phyloP scores from a whole-genome alignment of 441 rosid genomes.

The Oxalis stricta region DNA sequence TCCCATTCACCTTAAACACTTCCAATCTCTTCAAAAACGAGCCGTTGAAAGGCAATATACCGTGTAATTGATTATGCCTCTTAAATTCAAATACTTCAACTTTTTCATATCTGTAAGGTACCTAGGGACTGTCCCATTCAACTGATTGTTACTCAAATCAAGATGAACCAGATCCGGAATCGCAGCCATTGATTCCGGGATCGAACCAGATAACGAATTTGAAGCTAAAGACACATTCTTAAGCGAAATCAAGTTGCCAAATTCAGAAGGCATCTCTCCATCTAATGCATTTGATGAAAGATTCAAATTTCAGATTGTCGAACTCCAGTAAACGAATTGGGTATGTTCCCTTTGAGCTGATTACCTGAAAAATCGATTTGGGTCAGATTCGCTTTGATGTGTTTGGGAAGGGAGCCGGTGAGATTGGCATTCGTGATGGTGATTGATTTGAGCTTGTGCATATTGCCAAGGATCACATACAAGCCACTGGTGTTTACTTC shows the following conservation, averaged over 20 bases:
- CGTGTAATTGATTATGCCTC: constrained; percentile 54
- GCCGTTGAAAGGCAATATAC: constrained; percentile 72
- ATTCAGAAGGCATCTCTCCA: constrained; percentile 49
- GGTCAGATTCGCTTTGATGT: constrained; percentile 40
- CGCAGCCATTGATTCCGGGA: constrained; percentile 71
- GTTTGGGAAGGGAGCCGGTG: constrained; percentile 50
- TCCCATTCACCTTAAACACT: constrained; percentile 68
- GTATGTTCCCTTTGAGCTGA: constrained; percentile 50
- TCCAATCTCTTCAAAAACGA: constrained; percentile 45
- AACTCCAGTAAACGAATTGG: constrained; percentile 59
- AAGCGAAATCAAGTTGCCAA: constrained; percentile 61
- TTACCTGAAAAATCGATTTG: constrained; percentile 74
- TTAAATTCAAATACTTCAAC: constrained; percentile 60
- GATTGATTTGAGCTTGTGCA: constrained; percentile 40
- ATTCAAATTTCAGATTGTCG: constrained; percentile 49
- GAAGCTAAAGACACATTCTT: constrained; percentile 57
- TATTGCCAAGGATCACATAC: constrained; percentile 58
- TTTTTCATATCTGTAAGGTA: constrained; percentile 54
- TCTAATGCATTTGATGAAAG: constrained; percentile 48
- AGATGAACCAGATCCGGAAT: constrained; percentile 50
- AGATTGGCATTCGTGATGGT: constrained; percentile 57
- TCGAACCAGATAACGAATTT: constrained; percentile 66
- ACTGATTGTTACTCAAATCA: constrained; percentile 82
- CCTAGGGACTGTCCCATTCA: constrained; percentile 77
- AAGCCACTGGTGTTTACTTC: constrained; percentile 59